These are phyloP conservation scores for Infundibulicybe gibba DNA, from an alignment of 768 basidiomycete genomes.

Conservation along the genomic window DNA sequence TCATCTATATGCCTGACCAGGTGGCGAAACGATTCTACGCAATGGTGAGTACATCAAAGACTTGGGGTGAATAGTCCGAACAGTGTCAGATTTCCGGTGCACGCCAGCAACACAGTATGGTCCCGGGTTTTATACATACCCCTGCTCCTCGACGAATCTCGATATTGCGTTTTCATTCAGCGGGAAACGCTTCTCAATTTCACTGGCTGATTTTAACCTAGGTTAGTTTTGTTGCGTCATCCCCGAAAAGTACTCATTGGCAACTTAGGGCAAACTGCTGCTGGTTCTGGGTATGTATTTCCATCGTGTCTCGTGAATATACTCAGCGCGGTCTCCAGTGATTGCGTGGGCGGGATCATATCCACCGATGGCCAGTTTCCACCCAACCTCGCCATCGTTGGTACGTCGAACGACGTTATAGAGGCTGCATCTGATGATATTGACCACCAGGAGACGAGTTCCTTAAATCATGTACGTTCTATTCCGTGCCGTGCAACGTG, in stretches of 20 bases:
- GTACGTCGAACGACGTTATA: constrained; percentile 19
- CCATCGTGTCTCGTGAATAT: background rate
- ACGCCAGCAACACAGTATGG: constrained; percentile 37
- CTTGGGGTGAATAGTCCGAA: background rate
- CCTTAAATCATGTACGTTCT: constrained; percentile 58
- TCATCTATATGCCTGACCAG: constrained; percentile 52
- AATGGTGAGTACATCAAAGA: constrained; percentile 20
- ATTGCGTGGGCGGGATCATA: constrained; percentile 56
- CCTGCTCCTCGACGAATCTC: constrained; percentile 44
- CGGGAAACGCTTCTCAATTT: constrained; percentile 34
- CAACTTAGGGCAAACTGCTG: constrained; percentile 15
- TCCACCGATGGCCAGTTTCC: constrained; percentile 43
- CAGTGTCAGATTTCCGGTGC: constrained; percentile 46
- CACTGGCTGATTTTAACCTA: constrained; percentile 51
- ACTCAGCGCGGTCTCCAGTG: constrained; percentile 20
- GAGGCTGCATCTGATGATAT: background rate
- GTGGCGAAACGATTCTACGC: constrained; percentile 44
- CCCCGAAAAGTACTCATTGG: background rate
- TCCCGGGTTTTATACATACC: constrained; percentile 39
- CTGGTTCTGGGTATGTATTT: constrained; percentile 18
- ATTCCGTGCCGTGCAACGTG: background rate
- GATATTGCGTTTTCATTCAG: constrained; percentile 42
- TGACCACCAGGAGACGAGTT: constrained; percentile 49
- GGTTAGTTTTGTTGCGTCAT: constrained; percentile 22
- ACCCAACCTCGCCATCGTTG: constrained; percentile 54